Percentiles rank a stretch among this genome's conserved stretches.
These are phyloP conservation scores for Rhytidhysteron rufulum DNA, from an alignment of 2,329 filamentous ascomycete genomes.

Conservation along the genomic window DNA sequence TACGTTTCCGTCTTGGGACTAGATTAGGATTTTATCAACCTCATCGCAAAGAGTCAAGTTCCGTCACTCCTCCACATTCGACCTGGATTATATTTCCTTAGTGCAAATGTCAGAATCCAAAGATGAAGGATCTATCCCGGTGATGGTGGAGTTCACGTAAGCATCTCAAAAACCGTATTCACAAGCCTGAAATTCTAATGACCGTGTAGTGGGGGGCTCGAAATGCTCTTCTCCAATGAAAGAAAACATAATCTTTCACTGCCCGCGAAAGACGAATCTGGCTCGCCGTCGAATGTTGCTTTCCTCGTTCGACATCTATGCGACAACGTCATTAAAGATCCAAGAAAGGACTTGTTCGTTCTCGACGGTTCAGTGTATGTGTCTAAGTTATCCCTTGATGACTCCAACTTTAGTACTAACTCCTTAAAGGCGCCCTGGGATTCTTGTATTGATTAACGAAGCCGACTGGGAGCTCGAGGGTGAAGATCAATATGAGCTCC, in stretches of 20 bases:
- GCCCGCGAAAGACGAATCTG: conserved; percentile 59
- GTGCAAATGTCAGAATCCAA: conserved; percentile 16
- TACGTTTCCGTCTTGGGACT: conserved; percentile 12
- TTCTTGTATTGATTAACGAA: conserved; percentile 95
- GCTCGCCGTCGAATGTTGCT: conserved; percentile 63
- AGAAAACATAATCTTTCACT: conserved; percentile 68
- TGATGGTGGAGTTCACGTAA: conserved; percentile 74
- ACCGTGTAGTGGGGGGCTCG: conserved; percentile 69
- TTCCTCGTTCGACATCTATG: conserved; percentile 78
- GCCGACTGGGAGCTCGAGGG: conserved; percentile 98
- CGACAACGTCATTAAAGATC: conserved; percentile 78
- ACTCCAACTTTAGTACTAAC: conserved; percentile 11
- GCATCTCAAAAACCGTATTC: conserved; percentile 24
- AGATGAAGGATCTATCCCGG: conserved; percentile 42
- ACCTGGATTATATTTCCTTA: not conserved
- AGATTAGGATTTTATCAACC: conserved; percentile 5
- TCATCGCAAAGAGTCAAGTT: not conserved
- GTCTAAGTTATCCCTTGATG: not conserved
- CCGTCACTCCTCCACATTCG: not conserved
- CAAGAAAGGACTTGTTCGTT: conserved; percentile 81
- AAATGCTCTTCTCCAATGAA: conserved; percentile 87
- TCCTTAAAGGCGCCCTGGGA: conserved; percentile 75
- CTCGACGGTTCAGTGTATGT: conserved; percentile 84
- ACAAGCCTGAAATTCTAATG: conserved; percentile 9
- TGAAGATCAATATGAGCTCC: conserved; percentile 83